Evolutionary conservation across 768 basidiomycete species (phyloP).

Genomic region (Tulasnella sp.): DNA sequence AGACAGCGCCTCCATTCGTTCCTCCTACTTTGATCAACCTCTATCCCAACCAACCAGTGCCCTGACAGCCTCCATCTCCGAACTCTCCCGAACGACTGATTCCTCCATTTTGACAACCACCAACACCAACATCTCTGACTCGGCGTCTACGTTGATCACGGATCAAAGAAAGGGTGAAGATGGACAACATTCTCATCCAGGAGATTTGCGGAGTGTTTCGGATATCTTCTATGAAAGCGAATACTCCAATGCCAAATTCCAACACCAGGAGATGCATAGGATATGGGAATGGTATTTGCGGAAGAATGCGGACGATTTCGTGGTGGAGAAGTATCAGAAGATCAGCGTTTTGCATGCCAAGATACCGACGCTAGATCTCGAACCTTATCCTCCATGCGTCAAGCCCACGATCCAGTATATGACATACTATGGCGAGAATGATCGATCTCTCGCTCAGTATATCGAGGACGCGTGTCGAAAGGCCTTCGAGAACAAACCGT

Average conservation of each 20-base stretch:
- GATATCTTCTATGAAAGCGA: constrained; percentile 68
- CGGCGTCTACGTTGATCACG: not conserved
- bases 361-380: constrained; percentile 58
- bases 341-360: constrained; percentile 70
- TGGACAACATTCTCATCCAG: not conserved
- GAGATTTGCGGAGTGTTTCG: constrained; percentile 39
- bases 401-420: constrained; percentile 54
- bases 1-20: not conserved
- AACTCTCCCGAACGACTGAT: too few species aligned
- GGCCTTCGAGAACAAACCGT: constrained; percentile 50
- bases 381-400: constrained; percentile 44
- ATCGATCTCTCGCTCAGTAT: constrained; percentile 85
- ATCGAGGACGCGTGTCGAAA: constrained; percentile 69
- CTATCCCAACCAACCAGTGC: too few species aligned
- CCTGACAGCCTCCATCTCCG: too few species aligned
- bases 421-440: constrained; percentile 86
- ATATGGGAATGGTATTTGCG: constrained; percentile 94
- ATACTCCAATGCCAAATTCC: constrained; percentile 55
- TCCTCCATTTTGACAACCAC: constrained; percentile 9
- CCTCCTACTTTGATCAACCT: constrained; percentile 12
- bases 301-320: constrained; percentile 73
- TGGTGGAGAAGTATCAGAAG: constrained; percentile 86
- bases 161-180: too few species aligned
- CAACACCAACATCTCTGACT: not conserved
- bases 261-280: constrained; percentile 74